phyloP scores from a whole-genome alignment of 2,329 filamentous ascomycete species.

The Macrophomina tecta region DNA sequence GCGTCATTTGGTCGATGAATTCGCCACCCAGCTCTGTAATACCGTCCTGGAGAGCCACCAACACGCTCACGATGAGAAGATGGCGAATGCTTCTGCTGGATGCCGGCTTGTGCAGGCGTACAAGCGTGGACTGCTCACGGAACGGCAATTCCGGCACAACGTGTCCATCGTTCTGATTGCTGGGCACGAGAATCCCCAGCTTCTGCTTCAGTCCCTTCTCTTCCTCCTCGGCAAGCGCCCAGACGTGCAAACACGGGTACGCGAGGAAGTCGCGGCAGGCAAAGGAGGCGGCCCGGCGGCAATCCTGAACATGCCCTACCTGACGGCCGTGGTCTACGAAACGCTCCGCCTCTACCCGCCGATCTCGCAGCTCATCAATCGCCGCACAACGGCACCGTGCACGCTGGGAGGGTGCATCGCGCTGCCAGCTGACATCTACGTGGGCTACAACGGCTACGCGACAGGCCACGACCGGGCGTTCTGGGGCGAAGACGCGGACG shows the following conservation, averaged over 20 bases:
- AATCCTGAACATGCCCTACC: constrained; percentile 43
- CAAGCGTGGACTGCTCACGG: constrained; percentile 21
- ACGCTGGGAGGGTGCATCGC: constrained; percentile 33
- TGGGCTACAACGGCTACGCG: constrained; percentile 40
- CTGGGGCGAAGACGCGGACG: constrained; percentile 40
- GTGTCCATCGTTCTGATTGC: constrained; percentile 31
- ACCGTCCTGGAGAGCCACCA: constrained; percentile 29
- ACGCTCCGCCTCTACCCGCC: constrained; percentile 57
- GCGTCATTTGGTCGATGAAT: constrained; percentile 27
- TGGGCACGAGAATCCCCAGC: constrained; percentile 31
- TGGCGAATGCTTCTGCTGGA: constrained; percentile 26
- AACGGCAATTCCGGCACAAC: constrained; percentile 29
- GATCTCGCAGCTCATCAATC: constrained; percentile 58
- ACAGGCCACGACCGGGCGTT: constrained; percentile 37
- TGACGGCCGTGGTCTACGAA: constrained; percentile 55
- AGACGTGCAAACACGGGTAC: constrained; percentile 2
- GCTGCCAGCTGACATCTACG: constrained; percentile 35
- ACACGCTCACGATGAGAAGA: constrained; percentile 26
- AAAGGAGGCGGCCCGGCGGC: neutral
- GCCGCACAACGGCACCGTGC: constrained; percentile 42
- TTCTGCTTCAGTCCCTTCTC: constrained; percentile 29
- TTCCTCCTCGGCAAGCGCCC: constrained; percentile 29
- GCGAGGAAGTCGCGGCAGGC: constrained; percentile 22
- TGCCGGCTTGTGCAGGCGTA: constrained; percentile 30
- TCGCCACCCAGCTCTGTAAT: constrained; percentile 29